phyloP scores from a whole-genome alignment of 176 grass and related monocot species.

The Oryza meridionalis region DNA sequence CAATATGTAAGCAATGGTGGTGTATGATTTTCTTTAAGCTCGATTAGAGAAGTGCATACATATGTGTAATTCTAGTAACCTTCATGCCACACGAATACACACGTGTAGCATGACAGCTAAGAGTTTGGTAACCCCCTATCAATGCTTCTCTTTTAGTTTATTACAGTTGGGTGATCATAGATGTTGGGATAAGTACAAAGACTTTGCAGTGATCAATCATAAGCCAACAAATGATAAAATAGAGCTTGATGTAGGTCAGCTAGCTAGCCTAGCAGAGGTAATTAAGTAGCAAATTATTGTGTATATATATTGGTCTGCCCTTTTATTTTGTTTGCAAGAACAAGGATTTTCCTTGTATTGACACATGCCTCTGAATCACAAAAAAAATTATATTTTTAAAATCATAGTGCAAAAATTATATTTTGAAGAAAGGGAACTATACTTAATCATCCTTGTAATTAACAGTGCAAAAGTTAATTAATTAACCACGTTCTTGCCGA shows the following conservation, averaged over 20 bases:
- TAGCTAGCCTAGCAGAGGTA: background rate
- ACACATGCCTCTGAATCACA: background rate
- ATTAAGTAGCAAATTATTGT: slow-evolving; percentile 14
- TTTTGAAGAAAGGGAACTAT: no score
- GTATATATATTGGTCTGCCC: background rate
- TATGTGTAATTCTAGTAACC: background rate
- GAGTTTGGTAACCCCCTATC: slow-evolving; percentile 1
- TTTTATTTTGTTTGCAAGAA: background rate
- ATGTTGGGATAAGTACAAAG: slow-evolving; percentile 41
- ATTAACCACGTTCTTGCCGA: background rate
- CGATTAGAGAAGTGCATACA: slow-evolving; percentile 24
- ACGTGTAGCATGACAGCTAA: slow-evolving; percentile 48
- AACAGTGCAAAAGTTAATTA: background rate
- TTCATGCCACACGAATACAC: slow-evolving; percentile 20
- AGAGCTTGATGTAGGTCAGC: slow-evolving; percentile 1
- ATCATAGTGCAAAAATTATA: no score
- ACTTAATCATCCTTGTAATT: background rate
- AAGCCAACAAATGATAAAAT: slow-evolving; percentile 32
- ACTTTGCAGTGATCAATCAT: slow-evolving; percentile 47
- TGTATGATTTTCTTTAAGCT: slow-evolving; percentile 21
- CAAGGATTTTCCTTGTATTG: background rate
- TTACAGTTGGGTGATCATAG: slow-evolving; percentile 33
- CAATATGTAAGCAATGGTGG: background rate
- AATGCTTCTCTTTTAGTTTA: slow-evolving; percentile 37
- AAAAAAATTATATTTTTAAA: background rate